These are phyloP conservation scores for Phytophthora meadii DNA, from an alignment of 352 stramenopile genomes.

Conservation along the genomic window DNA sequence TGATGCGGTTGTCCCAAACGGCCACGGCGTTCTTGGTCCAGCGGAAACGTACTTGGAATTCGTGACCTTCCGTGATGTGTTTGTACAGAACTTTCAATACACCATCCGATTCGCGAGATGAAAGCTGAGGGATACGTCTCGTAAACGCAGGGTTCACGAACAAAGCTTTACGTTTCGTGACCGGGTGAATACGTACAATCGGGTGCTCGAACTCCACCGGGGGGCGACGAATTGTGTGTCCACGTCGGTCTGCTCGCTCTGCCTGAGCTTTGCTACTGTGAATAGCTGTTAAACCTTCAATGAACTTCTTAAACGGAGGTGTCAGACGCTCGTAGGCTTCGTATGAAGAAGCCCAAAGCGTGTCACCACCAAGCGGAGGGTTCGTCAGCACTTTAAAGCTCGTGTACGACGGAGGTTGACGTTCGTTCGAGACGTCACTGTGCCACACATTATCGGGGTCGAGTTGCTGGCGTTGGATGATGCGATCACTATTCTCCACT, in stretches of 20 bases:
- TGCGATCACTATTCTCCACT: conserved; percentile 15
- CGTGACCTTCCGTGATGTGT: conserved; percentile 24
- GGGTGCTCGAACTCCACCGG: conserved; percentile 50
- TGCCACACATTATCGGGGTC: conserved; percentile 46
- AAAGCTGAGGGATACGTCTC: conserved; percentile 45
- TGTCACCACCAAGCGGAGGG: conserved; percentile 46
- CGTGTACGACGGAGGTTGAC: conserved; percentile 37
- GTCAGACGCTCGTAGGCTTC: conserved; percentile 56
- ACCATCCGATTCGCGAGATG: conserved; percentile 38
- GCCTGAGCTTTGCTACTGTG: conserved; percentile 56
- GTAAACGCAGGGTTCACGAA: conserved; percentile 53
- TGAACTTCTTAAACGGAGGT: conserved; percentile 43
- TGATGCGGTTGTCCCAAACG: conserved; percentile 25
- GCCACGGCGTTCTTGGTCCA: conserved; percentile 27
- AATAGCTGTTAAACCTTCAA: conserved; percentile 49
- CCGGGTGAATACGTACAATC: conserved; percentile 47
- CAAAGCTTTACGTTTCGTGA: conserved; percentile 29
- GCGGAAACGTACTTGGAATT: conserved; percentile 25
- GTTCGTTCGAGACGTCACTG: conserved; percentile 48
- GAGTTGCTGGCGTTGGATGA: conserved; percentile 32
- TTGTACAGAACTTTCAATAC: conserved; percentile 26
- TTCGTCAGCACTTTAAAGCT: conserved; percentile 37
- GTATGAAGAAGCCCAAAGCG: conserved; percentile 49
- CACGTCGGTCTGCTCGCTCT: conserved; percentile 23
- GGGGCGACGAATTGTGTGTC: conserved; percentile 40